Percentiles rank a stretch among this genome's conserved stretches.
phyloP scores from a whole-genome alignment of 2,329 filamentous ascomycete genomes.

The Exophiala viscosa region DNA sequence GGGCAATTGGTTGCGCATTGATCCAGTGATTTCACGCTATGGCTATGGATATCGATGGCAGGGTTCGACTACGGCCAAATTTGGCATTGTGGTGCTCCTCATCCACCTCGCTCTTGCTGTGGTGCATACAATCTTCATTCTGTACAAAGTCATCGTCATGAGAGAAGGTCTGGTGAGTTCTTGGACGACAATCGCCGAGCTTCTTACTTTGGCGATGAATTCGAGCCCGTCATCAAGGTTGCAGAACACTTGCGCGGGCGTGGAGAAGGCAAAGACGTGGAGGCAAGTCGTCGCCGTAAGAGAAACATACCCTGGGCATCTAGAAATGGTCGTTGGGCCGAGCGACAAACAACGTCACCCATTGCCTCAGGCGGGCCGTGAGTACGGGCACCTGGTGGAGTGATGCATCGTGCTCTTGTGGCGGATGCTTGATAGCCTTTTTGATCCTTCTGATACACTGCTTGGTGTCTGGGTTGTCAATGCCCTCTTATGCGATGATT shows the following conservation, averaged over 20 bases:
- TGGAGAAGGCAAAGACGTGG: slow-evolving; percentile 14
- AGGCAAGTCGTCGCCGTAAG: slow-evolving; percentile 16
- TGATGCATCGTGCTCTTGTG: neutral
- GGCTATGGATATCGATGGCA: slow-evolving; percentile 21
- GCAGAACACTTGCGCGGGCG: slow-evolving; percentile 21
- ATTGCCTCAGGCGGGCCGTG: slow-evolving; percentile 1
- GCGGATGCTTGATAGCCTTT: neutral
- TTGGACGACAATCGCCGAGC: slow-evolving; percentile 18
- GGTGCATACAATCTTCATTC: slow-evolving; percentile 10
- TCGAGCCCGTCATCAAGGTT: slow-evolving; percentile 15
- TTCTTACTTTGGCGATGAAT: slow-evolving; percentile 19
- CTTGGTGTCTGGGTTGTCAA: neutral
- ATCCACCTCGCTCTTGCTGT: slow-evolving; percentile 10
- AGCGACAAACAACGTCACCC: slow-evolving; percentile 9
- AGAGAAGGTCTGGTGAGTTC: slow-evolving; percentile 17
- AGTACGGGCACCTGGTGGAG: slow-evolving; percentile 9
- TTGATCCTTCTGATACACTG: too few species aligned
- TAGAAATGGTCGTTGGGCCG: slow-evolving; percentile 20
- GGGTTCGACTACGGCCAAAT: slow-evolving; percentile 17
- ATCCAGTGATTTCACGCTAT: slow-evolving; percentile 17
- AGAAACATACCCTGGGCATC: slow-evolving; percentile 14
- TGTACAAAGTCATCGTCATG: slow-evolving; percentile 13
- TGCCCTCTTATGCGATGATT: too few species aligned
- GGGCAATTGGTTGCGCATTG: slow-evolving; percentile 15
- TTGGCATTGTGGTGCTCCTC: slow-evolving; percentile 19